Evolutionary conservation across 176 grass and related monocot genomes (phyloP), one percentile per base, ranked within the genome.

Genomic region (Neostapfia colusana): DNA sequence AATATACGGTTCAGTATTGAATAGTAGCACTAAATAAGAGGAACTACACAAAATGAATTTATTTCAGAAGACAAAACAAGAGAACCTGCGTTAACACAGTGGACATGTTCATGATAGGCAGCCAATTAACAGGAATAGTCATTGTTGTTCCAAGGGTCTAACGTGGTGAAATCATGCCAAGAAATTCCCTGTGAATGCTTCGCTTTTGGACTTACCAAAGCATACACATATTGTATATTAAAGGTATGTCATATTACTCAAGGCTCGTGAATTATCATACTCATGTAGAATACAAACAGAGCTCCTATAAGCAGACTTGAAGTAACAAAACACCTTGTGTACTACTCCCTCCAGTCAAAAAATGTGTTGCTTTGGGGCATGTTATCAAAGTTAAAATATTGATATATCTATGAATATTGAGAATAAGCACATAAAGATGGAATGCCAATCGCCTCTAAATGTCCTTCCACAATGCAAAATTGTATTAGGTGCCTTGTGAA

Each of bases 251-350:
- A 31, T 31, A 31, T 31, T 63, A 48, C 6, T 68, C 23, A 27
- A 20, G 42, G 68, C 35, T 55, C 63, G 75, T 76, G 64, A 50
- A 43, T 20, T 69, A 74, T 54, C 56, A 63, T 36, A 79, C 37
- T 38, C 49, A 75, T 53, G 26, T 18, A 35, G 48, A 64, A 35
- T 18, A 36, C 51, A 74, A 26, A 41, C 42, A 51, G 75, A 50
- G 40, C 27, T 55, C 65, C 8, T 43, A 31, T 0, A n/a, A 74
- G 20, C 13, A 70, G 23, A 31, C 14, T 17, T 18, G 8, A 70
- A 63, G 4, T 26, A 24, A 24, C 20, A 54, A n/a, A 24, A 58
- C 23, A 12, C 23, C 55, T 26, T 58, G 23, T 4, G 10, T 26
- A 23, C 53, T 24, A 13, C 55, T 58, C 21, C 23, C 23, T 58